Conservation (phyloP, 78 protist genomes). For the Anaeramoeba ignava region DNA sequence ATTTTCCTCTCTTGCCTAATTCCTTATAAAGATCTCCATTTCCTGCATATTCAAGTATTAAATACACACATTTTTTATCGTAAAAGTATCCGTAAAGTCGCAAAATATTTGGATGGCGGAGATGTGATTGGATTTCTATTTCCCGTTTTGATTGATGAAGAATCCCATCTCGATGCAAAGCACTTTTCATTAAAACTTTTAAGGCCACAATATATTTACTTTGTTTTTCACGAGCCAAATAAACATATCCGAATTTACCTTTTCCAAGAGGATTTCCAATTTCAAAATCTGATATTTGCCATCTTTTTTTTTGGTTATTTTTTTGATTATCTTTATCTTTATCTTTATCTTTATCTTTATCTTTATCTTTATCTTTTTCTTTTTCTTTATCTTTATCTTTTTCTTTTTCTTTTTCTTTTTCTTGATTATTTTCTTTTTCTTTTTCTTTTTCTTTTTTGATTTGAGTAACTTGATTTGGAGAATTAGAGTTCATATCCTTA, state of each 20-base stretch:
- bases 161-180: neutral
- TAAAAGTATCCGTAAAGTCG: constrained; percentile 84
- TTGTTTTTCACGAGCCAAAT: neutral
- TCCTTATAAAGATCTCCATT: constrained; percentile 83
- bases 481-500: too few species aligned
- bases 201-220: neutral
- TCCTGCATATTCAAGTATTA: constrained; percentile 88
- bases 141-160: neutral
- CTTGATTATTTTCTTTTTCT: neutral
- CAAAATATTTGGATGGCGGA: constrained; percentile 56
- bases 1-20: constrained; percentile 30
- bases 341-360: neutral
- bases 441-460: too few species aligned
- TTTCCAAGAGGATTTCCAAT: neutral
- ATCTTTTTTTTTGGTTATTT: neutral
- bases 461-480: too few species aligned
- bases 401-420: neutral
- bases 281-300: neutral
- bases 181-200: neutral
- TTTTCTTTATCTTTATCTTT: neutral
- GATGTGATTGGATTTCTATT: neutral
- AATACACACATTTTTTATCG: constrained; percentile 70
- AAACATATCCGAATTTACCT: neutral
- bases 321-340: neutral
- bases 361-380: neutral